Evolutionary conservation across 306 rosid genomes (phyloP), one percentile per base, ranked within the genome.

Genomic region (Gastrolobium villosum): DNA sequence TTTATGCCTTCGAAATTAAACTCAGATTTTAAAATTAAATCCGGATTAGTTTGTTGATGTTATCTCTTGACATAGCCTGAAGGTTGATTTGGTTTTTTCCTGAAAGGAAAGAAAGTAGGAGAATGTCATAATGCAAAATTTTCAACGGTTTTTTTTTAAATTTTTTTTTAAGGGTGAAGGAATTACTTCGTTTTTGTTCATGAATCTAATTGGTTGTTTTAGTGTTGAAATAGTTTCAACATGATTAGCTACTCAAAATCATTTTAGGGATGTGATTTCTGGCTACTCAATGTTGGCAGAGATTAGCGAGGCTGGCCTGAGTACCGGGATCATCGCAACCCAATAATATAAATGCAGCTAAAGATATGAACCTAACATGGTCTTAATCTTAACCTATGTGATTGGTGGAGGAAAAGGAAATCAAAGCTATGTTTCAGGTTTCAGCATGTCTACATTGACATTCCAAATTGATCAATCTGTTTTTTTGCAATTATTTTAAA

Each of bases 391-490:
- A 36, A 13, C 48, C 13, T 2, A 13, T 5, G 11, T 37, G 54
- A 20, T 40, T 37, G 70, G 14, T 7, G 62, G 36, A 55, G 34
- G 7, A 39, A 39, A 37, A n/a, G 70, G 39, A n/a, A 64, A n/a
- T 7, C 2, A 39, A 39, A 15, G 32, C 34, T 15, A 8, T 5
- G 31, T 6, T 15, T 26, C 34, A 20, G 31, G 36, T 55, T 55
- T 55, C 28, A 9, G 9, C 28, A 26, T 28, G 36, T 35, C 4
- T 28, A 30, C 28, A 50, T 28, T 8, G 4, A 9, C 11, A 48
- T 36, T 52, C 32, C 8, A 5, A 56, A 74, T 65, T 60, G 11
- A 46, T 46, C 70, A 34, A 40, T 31, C 77, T 15, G 26, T 55
- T 43, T 30, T 56, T 0, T 30, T 30, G 30, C 55, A 0, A 3